Percentiles rank a stretch among this genome's conserved stretches.
These are phyloP conservation scores for Solanum etuberosum DNA, from an alignment of 257 asterid genomes.

Conservation along the genomic window DNA sequence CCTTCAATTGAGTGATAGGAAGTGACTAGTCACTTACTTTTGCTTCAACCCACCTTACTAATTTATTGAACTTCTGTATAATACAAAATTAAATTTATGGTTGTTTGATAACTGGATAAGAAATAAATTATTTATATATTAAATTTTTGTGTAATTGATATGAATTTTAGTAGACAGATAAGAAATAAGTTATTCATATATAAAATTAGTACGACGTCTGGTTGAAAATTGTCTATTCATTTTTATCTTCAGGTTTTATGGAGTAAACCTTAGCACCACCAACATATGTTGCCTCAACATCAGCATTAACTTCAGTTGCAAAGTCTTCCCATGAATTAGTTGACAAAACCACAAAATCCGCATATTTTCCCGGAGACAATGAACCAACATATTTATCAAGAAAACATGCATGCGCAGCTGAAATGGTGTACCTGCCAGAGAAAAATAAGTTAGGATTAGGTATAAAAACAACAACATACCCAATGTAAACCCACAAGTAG, in stretches of 20 bases:
- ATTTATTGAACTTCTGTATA: neutral
- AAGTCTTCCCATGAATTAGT: constrained; percentile 65
- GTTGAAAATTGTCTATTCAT: neutral
- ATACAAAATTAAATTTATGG: neutral
- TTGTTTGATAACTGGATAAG: no score
- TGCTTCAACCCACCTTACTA: neutral
- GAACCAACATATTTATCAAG: constrained; percentile 81
- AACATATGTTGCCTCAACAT: constrained; percentile 73
- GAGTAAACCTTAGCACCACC: constrained; percentile 62
- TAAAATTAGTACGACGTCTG: no score
- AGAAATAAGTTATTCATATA: no score
- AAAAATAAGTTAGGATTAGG: neutral
- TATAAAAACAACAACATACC: neutral
- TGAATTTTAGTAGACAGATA: neutral
- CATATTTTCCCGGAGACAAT: constrained; percentile 71
- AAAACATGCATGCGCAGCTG: constrained; percentile 88
- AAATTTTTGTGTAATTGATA: no score
- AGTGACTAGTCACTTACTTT: neutral
- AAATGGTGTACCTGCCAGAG: constrained; percentile 57
- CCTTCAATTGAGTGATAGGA: neutral
- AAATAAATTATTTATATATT: no score
- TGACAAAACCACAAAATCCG: constrained; percentile 75
- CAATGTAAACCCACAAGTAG: neutral
- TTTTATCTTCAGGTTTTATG: neutral
- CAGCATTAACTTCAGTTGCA: constrained; percentile 31